Percentiles rank a stretch among this genome's conserved stretches.
phyloP scores from a whole-genome alignment of 2,329 filamentous ascomycete species.

The Arachnomyces sp. region DNA sequence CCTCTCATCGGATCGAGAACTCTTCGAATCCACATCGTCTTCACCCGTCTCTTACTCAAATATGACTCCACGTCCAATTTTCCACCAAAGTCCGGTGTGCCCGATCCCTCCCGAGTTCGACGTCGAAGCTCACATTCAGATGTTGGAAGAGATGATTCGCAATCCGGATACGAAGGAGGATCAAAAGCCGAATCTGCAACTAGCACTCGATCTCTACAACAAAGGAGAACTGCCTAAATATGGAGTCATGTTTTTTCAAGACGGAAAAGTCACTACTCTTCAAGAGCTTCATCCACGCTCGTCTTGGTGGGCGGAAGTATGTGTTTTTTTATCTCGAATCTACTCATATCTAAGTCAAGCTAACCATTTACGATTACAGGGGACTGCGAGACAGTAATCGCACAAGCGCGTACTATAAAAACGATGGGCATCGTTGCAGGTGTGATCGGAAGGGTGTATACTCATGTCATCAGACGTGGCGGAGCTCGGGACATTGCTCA shows the following conservation, averaged over 20 bases:
- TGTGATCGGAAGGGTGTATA: no score
- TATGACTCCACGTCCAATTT: background rate
- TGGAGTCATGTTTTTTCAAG: conserved; percentile 6
- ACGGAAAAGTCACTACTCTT: conserved; percentile 8
- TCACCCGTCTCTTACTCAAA: no score
- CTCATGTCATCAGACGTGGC: no score
- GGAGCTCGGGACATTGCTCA: no score
- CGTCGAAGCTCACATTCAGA: conserved; percentile 7
- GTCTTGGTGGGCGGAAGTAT: conserved; percentile 9
- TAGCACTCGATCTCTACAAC: conserved; percentile 9
- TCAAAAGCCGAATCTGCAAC: conserved; percentile 10
- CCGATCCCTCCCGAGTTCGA: conserved; percentile 10
- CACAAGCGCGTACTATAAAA: no score
- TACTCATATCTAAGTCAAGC: no score
- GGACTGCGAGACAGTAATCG: no score
- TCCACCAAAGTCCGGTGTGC: conserved; percentile 6
- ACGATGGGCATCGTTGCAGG: no score
- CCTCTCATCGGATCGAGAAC: no score
- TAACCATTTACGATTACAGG: no score
- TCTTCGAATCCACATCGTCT: no score
- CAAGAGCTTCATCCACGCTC: conserved; percentile 6
- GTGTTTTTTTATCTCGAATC: conserved; percentile 1
- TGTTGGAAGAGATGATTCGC: conserved; percentile 10
- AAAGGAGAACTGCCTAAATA: conserved; percentile 9
- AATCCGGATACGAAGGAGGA: conserved; percentile 6